A percentile compares a stretch with the other conserved stretches of the same genome.
These are phyloP conservation scores for Pestalotiopsis sp. DNA, from an alignment of 2,329 filamentous ascomycete species.

Conservation along the genomic window DNA sequence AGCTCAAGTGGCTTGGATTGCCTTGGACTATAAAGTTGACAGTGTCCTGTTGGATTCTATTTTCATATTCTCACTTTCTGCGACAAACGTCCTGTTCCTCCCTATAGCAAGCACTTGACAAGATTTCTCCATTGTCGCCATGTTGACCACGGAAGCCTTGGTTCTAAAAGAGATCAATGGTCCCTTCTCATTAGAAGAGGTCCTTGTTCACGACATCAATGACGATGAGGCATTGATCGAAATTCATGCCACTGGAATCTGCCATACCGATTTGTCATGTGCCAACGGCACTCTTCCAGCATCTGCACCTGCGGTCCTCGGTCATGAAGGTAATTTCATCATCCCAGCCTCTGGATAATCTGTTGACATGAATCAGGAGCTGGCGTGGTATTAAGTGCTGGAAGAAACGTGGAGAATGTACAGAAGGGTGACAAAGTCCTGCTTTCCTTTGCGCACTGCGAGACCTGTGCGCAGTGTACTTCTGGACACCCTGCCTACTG, in stretches of 20 bases:
- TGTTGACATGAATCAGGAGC: not conserved
- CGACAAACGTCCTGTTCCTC: not conserved
- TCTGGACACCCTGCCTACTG: not conserved
- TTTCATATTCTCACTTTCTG: not conserved
- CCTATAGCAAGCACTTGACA: not conserved
- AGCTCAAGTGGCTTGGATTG: not conserved
- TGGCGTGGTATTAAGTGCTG: not conserved
- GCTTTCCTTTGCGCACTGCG: not conserved
- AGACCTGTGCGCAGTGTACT: not conserved
- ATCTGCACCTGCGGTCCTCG: not conserved
- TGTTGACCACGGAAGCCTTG: not conserved
- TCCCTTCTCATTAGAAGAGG: not conserved
- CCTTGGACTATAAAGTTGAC: not conserved
- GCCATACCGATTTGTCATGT: not conserved
- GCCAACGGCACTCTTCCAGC: not conserved
- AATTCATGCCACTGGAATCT: not conserved
- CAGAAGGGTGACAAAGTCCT: not conserved
- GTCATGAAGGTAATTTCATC: not conserved
- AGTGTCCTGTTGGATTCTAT: not conserved
- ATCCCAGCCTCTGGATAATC: not conserved
- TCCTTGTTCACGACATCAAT: not conserved
- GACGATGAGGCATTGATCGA: not conserved
- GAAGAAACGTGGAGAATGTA: not conserved
- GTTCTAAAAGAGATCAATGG: not conserved
- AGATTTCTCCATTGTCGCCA: not conserved